Base-by-base conservation (phyloP, 805 yeast species). In the Metschnikowia similis region DNA sequence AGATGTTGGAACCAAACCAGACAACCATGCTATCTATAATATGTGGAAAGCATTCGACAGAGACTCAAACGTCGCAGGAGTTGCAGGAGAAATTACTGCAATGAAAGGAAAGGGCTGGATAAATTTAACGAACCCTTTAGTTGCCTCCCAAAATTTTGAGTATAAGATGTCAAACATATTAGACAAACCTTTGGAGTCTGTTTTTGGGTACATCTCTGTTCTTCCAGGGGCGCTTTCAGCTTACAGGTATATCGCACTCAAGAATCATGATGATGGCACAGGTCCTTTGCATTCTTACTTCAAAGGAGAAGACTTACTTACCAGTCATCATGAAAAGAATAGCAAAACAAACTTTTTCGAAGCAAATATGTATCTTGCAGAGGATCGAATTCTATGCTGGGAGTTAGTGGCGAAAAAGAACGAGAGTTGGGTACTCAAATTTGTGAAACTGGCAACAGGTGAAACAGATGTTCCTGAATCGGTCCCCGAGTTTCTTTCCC, bases 1-100 rank as follows among this genome's bases (percentile, higher is more conserved):
- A 45, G 99, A 94, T 74, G 99, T 94, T n/a, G 99, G 99, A 54
- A 94, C 99, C 0, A 83, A 85, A 60, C 96, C 98, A n/a, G 90
- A 89, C 56, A 79, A 81, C 42, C 83, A 86, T 47, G 92, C 98
- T 0, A 75, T 92, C 27, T 95, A 94, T 63, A 94, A 92, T 59
- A 74, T 94, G 52, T 94, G 99, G 99, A 94, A 94, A 67, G 96
- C 97, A 0, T 94, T 94, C 67, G 99, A 94, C 66, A 79, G 83
- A 58, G 97, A 94, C 64, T 90, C 97, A 1, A 91, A 92, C 60
- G 96, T 94, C 47, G 99, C 97, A 0, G 99, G 99, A 55, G 99
- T 96, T 1, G 97, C 98, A 11, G 99, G 99, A 54, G 98, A 94
- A 67, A 91, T 94, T 63, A 87, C 87, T 54, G 89, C 98, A 0